Percentiles rank a stretch among this genome's conserved stretches.
Conservation (phyloP, 345 rosid species). For the Euclidium syriacum region DNA sequence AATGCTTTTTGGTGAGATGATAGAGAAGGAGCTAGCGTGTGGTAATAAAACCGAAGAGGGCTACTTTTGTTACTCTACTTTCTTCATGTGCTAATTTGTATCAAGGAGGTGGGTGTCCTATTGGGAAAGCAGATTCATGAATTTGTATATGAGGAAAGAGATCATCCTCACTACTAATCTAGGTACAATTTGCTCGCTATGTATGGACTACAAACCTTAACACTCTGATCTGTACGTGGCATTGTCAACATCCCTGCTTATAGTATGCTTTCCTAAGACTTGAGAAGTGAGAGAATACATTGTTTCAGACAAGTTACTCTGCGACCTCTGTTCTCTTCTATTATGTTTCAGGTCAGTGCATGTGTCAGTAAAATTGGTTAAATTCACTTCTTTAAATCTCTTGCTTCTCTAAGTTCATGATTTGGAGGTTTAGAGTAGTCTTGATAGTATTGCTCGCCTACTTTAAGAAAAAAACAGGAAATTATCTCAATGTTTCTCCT, state of each 20-base stretch:
- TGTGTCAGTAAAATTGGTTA: no score
- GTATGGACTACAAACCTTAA: constrained; percentile 53
- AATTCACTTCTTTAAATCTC: no score
- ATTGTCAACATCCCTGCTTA: constrained; percentile 47
- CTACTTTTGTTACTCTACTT: constrained; percentile 51
- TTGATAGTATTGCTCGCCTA: no score
- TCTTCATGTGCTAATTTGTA: constrained; percentile 59
- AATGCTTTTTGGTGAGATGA: constrained; percentile 42
- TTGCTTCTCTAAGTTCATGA: no score
- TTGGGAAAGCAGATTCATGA: constrained; percentile 68
- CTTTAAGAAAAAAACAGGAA: no score
- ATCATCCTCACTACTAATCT: constrained; percentile 28
- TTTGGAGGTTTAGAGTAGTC: no score
- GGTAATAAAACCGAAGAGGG: constrained; percentile 53
- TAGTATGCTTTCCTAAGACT: constrained; percentile 29
- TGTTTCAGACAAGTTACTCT: not conserved
- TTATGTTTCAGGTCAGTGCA: no score
- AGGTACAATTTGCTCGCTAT: constrained; percentile 63
- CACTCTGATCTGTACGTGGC: constrained; percentile 48
- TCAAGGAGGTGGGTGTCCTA: constrained; percentile 33
- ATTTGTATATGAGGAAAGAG: constrained; percentile 38
- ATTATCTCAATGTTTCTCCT: no score
- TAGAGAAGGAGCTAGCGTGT: constrained; percentile 21
- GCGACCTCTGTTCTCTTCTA: not conserved
- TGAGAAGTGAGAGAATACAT: not conserved